Conservation (phyloP, 2,329 filamentous ascomycete species). For the Xylaria sp. region DNA sequence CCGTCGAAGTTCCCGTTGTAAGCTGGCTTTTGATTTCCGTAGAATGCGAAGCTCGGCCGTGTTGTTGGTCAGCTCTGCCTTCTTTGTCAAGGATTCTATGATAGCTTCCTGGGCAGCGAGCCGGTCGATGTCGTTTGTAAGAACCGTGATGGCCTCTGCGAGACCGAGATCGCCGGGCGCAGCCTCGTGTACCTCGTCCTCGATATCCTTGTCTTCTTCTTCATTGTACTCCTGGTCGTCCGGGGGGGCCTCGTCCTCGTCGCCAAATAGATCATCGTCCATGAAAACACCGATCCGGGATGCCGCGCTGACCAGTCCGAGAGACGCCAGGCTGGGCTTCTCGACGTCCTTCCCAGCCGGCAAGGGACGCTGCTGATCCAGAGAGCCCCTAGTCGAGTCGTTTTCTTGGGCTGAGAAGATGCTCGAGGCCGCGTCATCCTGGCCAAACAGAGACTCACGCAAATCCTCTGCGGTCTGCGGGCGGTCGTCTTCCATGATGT, state of each 20-base stretch:
- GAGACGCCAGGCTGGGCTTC: slow-evolving; percentile 86
- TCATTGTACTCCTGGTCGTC: slow-evolving; percentile 77
- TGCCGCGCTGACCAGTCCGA: slow-evolving; percentile 86
- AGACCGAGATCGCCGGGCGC: slow-evolving; percentile 92
- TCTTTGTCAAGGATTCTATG: slow-evolving; percentile 86
- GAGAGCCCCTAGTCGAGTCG: slow-evolving; percentile 51
- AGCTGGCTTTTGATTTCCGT: slow-evolving; percentile 88
- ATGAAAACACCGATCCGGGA: slow-evolving; percentile 90
- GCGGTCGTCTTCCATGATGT: slow-evolving; percentile 83
- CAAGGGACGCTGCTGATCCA: slow-evolving; percentile 39
- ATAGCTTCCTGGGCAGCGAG: slow-evolving; percentile 86
- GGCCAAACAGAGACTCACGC: slow-evolving; percentile 67
- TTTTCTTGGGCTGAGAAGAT: slow-evolving; percentile 58
- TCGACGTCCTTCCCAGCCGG: slow-evolving; percentile 50
- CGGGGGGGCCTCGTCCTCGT: slow-evolving; percentile 81
- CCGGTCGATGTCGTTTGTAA: slow-evolving; percentile 91
- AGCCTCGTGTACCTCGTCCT: slow-evolving; percentile 89
- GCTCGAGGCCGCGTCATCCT: slow-evolving; percentile 54
- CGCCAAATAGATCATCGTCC: slow-evolving; percentile 89
- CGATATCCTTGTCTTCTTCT: slow-evolving; percentile 58
- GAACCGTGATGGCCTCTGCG: slow-evolving; percentile 84
- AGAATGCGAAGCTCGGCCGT: slow-evolving; percentile 89
- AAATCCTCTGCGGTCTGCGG: slow-evolving; percentile 66
- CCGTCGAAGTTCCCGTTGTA: slow-evolving; percentile 87
- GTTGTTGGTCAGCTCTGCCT: slow-evolving; percentile 97